Evolutionary conservation across 306 rosid species (phyloP).

Genomic region (Prunus mongolica): DNA sequence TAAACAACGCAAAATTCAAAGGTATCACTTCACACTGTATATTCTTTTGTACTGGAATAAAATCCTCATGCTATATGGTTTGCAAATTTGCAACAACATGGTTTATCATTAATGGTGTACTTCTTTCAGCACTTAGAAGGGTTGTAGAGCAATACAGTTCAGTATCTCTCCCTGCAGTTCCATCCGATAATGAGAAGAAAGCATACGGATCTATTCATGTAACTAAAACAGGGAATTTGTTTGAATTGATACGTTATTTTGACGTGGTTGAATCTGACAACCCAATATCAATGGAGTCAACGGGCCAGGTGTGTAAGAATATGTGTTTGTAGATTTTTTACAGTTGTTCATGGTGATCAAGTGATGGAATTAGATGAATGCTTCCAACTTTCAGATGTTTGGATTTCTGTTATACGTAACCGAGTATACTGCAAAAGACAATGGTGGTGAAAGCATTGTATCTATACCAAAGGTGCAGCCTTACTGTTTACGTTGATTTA

Average conservation of each 20-base stretch:
- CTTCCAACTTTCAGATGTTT: constrained; percentile 57
- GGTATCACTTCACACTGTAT: constrained; percentile 34
- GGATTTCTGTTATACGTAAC: constrained; percentile 71
- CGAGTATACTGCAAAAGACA: constrained; percentile 46
- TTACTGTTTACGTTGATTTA: background rate
- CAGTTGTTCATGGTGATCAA: background rate
- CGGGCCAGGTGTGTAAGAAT: constrained; percentile 64
- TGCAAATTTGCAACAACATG: constrained; percentile 10
- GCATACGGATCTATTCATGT: constrained; percentile 68
- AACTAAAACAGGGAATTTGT: constrained; percentile 40
- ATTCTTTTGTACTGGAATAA: background rate
- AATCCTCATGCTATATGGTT: background rate
- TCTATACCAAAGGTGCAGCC: constrained; percentile 59
- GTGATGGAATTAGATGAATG: constrained; percentile 16
- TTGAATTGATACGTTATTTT: constrained; percentile 49
- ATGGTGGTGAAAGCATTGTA: constrained; percentile 39
- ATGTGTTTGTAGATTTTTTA: background rate
- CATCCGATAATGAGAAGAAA: constrained; percentile 53
- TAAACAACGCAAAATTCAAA: constrained; percentile 70
- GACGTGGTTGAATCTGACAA: constrained; percentile 49
- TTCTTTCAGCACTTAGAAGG: constrained; percentile 66
- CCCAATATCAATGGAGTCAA: constrained; percentile 78
- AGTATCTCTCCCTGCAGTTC: constrained; percentile 58
- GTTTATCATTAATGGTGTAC: constrained; percentile 21
- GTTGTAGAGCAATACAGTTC: constrained; percentile 59